Evolutionary conservation across 2,329 filamentous ascomycete genomes (phyloP), one percentile per base, ranked within the genome.

Genomic region (Penicillium capsulatum): DNA sequence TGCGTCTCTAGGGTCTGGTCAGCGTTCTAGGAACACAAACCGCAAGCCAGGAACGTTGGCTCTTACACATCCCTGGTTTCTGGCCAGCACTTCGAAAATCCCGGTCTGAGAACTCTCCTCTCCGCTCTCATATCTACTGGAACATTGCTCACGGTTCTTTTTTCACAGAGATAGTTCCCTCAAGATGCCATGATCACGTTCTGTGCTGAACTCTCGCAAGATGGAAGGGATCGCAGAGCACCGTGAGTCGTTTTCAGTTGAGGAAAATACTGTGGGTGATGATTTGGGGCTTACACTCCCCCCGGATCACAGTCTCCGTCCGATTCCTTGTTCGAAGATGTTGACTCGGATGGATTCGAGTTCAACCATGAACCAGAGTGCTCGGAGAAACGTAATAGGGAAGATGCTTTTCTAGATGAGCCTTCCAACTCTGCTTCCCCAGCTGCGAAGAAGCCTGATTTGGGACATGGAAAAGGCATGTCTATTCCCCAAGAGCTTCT

Each of bases 251-350:
- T 26, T 44, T 42, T 44, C 50, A 38, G 38, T 45, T 41, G 36
- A 51, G 40, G 41, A 32, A 34, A 48, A 53, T 43, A 46, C 53
- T 50, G 48, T 46, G 54, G 53, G 44, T 48, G 55, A 58, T 54
- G 60, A 63, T 62, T 61, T 63, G 60, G 65, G 64, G 63, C 65
- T 68, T 66, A 67, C 65, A 67, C 64, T 59, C 51, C 59, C 61
- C 63, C 64, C 53, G 60, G 60, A 45, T 61, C 57, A 17, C 60
- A 63, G 54, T 53, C 50, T 44, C 55, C 53, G 48, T 47, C 47
- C 34, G 13, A 29, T 27, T 8, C 14, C 31, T 31, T 38, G 20
- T 26, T 24, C 33, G 17, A 20, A 28, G 14, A 5, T 20, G 17
- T 32, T 7, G 40, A 45, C 5, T 50, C 9, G 5, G 19, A 57